Conservation (phyloP, 495 filamentous ascomycete species). For the Aspergillus wentii region DNA sequence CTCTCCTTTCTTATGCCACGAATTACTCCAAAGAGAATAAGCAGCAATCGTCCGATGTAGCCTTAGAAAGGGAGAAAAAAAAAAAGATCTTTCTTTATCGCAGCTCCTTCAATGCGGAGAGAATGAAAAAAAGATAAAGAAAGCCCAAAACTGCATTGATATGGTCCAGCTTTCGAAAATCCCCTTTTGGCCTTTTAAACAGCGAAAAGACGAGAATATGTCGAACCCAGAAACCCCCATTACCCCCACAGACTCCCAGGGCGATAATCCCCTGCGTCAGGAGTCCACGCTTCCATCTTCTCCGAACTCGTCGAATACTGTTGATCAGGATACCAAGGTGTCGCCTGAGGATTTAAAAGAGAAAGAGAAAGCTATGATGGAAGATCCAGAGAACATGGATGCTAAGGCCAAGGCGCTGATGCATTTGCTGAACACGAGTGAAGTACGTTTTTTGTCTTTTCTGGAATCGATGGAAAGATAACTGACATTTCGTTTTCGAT, state of each 20-base stretch:
- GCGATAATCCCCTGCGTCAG: constrained; percentile 20
- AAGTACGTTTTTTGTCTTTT: constrained; percentile 28
- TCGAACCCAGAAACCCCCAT: constrained; percentile 32
- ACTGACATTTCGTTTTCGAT: neutral
- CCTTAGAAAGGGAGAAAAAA: too few relatives aligned
- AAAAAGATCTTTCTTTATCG: too few relatives aligned
- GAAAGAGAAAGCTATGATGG: constrained; percentile 9
- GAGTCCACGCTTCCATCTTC: constrained; percentile 44
- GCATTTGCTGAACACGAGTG: constrained; percentile 45
- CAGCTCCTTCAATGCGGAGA: too few relatives aligned
- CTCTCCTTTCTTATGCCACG: neutral
- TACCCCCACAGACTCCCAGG: constrained; percentile 28
- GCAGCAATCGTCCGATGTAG: too few relatives aligned
- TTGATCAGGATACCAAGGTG: constrained; percentile 16
- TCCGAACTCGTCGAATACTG: constrained; percentile 26
- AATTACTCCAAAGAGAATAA: neutral
- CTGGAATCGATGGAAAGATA: neutral
- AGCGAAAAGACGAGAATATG: constrained; percentile 9
- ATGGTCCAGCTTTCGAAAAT: neutral
- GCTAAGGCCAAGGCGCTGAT: constrained; percentile 37
- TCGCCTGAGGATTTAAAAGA: constrained; percentile 9
- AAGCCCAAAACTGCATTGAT: too few relatives aligned
- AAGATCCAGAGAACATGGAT: constrained; percentile 36
- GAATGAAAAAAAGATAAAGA: too few relatives aligned
- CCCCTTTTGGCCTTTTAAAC: constrained; percentile 2